Conservation (phyloP, 257 asterid species). For the Jacaranda copaia region DNA sequence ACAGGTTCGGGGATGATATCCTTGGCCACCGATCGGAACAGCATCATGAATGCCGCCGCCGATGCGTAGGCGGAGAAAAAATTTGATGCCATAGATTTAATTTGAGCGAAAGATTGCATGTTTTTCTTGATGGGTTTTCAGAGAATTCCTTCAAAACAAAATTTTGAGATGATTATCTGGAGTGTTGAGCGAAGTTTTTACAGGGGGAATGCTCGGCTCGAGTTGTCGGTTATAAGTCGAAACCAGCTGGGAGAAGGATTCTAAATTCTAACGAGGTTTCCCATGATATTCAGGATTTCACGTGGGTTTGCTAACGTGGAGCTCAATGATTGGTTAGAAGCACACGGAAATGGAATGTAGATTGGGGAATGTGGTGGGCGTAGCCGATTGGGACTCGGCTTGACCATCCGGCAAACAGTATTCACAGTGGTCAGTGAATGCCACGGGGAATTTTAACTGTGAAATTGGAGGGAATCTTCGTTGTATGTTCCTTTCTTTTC, state of each 20-base stretch:
- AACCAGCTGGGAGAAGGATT: not conserved
- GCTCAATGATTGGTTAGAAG: no score
- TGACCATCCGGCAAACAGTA: no score
- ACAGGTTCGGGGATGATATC: not conserved
- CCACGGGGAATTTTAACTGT: no score
- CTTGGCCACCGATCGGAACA: not conserved
- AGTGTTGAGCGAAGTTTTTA: not conserved
- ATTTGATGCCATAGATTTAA: conserved; percentile 61
- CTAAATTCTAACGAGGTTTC: not conserved
- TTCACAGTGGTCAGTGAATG: no score
- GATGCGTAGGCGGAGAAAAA: conserved; percentile 62
- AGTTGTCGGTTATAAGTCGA: not conserved
- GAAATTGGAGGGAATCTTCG: no score
- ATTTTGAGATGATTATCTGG: not conserved
- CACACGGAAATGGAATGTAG: no score
- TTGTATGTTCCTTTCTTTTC: no score
- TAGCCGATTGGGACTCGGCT: no score
- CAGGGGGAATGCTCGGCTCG: not conserved
- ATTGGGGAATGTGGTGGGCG: no score
- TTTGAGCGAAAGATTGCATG: conserved; percentile 50
- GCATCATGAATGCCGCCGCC: conserved; percentile 16
- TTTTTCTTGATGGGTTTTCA: conserved; percentile 11
- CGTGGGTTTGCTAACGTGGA: not conserved
- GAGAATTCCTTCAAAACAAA: not conserved
- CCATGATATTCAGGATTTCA: no score